Evolutionary conservation across 768 basidiomycete species (phyloP).

Genomic region (Gymnopilus junonius): DNA sequence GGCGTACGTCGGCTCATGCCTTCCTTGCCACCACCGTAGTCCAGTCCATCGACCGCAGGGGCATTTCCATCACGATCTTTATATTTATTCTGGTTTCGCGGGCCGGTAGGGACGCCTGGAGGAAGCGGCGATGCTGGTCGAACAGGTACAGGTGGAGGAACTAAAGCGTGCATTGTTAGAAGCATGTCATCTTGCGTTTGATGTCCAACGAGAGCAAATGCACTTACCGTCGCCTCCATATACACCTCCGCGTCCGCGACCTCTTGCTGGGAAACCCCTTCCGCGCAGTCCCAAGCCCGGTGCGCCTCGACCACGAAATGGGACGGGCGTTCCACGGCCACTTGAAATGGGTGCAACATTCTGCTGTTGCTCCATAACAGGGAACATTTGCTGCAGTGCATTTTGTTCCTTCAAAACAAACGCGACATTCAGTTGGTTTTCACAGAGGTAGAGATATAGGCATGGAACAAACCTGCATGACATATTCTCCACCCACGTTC

Average conservation of each 20-base stretch:
- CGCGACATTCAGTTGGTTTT: neutral
- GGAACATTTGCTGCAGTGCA: constrained; percentile 70
- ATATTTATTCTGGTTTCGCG: constrained; percentile 88
- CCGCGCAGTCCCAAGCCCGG: constrained; percentile 44
- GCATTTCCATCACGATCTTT: constrained; percentile 88
- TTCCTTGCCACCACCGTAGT: constrained; percentile 60
- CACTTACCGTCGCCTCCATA: constrained; percentile 45
- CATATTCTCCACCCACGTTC: constrained; percentile 70
- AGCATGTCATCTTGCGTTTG: constrained; percentile 12
- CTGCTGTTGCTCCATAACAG: constrained; percentile 57
- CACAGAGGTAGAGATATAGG: constrained; percentile 18
- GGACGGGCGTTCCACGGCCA: constrained; percentile 39
- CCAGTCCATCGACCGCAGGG: constrained; percentile 86
- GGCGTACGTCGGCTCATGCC: constrained; percentile 59
- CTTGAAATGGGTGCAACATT: constrained; percentile 52
- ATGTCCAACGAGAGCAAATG: no score
- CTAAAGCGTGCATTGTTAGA: constrained; percentile 17
- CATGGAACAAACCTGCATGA: constrained; percentile 67
- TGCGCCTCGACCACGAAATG: constrained; percentile 43
- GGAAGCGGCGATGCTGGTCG: constrained; percentile 86
- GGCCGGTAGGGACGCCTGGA: constrained; percentile 86
- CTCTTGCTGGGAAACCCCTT: constrained; percentile 43
- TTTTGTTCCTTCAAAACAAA: constrained; percentile 52
- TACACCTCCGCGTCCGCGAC: constrained; percentile 47
- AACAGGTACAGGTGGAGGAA: constrained; percentile 56